Evolutionary conservation across 768 basidiomycete species (phyloP).

Genomic region (Pilatotrama ljubarskyi): DNA sequence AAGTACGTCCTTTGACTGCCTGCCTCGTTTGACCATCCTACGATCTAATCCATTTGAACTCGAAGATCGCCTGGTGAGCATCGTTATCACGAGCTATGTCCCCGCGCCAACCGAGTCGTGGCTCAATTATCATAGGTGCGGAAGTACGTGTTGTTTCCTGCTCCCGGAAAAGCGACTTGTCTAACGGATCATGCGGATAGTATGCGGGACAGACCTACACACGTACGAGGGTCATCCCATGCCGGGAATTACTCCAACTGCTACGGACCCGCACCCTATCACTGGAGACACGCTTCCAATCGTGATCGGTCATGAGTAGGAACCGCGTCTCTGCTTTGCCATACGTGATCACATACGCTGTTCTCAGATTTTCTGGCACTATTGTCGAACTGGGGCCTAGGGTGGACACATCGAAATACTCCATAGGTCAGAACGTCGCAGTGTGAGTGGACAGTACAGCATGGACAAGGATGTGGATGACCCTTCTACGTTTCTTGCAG

Average conservation of each 20-base stretch:
- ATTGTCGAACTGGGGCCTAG: slow-evolving; percentile 23
- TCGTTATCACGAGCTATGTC: too few relatives aligned
- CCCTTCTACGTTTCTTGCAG: slow-evolving; percentile 31
- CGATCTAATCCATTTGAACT: not conserved
- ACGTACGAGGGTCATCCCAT: slow-evolving; percentile 12
- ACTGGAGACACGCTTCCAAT: slow-evolving; percentile 44
- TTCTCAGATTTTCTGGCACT: slow-evolving; percentile 24
- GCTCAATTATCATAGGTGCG: not conserved
- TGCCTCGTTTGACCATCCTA: too few relatives aligned
- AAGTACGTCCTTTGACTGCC: slow-evolving; percentile 29
- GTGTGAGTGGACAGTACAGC: slow-evolving; percentile 15
- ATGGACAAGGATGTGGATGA: not conserved
- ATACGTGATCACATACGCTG: not conserved
- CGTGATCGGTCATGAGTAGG: slow-evolving; percentile 48
- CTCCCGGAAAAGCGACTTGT: not conserved
- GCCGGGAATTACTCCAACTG: slow-evolving; percentile 27
- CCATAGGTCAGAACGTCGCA: slow-evolving; percentile 22
- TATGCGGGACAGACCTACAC: not conserved
- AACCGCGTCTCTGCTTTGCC: not conserved
- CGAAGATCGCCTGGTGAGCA: slow-evolving; percentile 14
- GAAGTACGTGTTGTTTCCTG: not conserved
- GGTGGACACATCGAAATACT: slow-evolving; percentile 12
- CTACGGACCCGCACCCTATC: slow-evolving; percentile 35
- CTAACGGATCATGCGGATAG: slow-evolving; percentile 36
- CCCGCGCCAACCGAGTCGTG: not conserved